Evolutionary conservation across 169 alveolate genomes (phyloP), one percentile per base, ranked within the genome.

Genomic region (Plasmodium vinckei): DNA sequence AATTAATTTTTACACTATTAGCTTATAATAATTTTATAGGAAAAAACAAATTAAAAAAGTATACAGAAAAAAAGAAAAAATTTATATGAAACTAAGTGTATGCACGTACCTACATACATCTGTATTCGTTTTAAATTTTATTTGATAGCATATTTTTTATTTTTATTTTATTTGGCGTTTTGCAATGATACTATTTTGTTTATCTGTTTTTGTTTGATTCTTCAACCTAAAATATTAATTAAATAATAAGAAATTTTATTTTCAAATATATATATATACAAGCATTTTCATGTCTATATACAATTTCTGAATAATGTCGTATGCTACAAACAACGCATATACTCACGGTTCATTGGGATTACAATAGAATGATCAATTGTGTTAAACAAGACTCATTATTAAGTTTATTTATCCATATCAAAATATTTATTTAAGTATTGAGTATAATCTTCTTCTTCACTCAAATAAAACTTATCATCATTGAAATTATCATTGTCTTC

Each of bases 391-490:
- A 23, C 3, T 9, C 19, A 17, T 5, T 42, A 21, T 27, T 23
- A 42, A 69, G 23, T 17, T 33, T 82, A 82, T 15, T 63, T 33
- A 46, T 82, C 87, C 19, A 86, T 86, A 23, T 86, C 87, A 54
- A 86, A 86, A 64, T 86, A 70, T 27, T 86, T 86, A 60, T 86
- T 86, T 15, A 86, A 56, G 46, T 86, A 86, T 49, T 86, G 54
- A n/a, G 73, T n/a, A 56, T 86, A 86, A 86, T 86, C 91, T 42
- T 86, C 91, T 60, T 86, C 91, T 15, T 86, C 91, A 27, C 87
- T 70, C 19, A 73, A 57, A 39, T 63, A 86, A 61, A 69, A 57
- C 39, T 82, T 82, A 68, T 54, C 54, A 21, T 68, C 90, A 57
- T 57, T 57, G 49, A 77, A 77, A 17, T 67, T 82, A 9, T 53